Evolutionary conservation across 257 asterid species (phyloP).

Genomic region (Plantago major): DNA sequence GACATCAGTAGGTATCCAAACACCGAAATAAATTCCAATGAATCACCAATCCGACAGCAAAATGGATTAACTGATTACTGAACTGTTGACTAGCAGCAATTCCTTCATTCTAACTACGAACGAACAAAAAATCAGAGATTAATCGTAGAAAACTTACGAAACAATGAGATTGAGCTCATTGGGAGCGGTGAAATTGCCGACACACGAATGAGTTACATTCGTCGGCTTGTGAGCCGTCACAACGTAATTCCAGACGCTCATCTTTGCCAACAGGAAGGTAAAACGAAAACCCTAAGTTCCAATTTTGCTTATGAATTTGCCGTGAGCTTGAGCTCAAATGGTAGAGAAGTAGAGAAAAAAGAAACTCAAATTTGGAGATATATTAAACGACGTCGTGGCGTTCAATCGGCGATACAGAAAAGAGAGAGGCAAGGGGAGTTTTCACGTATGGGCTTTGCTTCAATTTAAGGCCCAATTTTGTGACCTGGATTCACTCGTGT

Average conservation of each 20-base stretch:
- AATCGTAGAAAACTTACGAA: constrained; percentile 49
- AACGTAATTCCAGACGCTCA: constrained; percentile 98
- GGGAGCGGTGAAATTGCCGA: constrained; percentile 91
- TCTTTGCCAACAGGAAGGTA: constrained; percentile 18
- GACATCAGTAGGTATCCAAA: no score
- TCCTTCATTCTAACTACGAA: no score
- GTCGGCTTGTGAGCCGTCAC: constrained; percentile 99
- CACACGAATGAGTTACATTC: constrained; percentile 93
- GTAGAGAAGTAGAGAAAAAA: constrained; percentile 2
- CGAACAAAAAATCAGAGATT: no score
- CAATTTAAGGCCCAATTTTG: no score
- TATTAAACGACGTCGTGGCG: constrained; percentile 30
- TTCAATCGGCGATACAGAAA: neutral
- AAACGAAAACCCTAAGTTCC: constrained; percentile 25
- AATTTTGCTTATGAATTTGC: neutral
- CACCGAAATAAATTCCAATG: neutral
- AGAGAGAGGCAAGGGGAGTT: neutral
- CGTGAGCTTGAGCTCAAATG: neutral
- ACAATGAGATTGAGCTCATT: constrained; percentile 90
- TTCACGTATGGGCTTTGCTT: no score
- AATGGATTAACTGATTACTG: no score
- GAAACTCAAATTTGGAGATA: neutral
- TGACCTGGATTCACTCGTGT: no score
- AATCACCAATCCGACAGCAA: neutral
- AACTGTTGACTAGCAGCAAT: no score